Conservation (phyloP, 768 basidiomycete genomes). For the Paxillus ammoniavirescens region DNA sequence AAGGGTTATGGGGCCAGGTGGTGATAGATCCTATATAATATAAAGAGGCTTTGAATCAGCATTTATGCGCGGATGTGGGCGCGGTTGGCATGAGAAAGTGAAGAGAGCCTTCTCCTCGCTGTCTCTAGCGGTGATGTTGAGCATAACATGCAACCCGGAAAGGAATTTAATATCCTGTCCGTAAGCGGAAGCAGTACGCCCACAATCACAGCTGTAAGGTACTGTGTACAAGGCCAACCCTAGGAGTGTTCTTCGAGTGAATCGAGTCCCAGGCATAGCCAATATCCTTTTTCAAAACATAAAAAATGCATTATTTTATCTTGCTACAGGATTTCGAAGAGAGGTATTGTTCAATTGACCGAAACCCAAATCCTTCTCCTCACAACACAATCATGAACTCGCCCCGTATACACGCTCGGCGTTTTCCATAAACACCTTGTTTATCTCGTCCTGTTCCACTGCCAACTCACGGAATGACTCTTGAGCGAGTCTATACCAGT, state of each 20-base stretch:
- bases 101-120: not conserved
- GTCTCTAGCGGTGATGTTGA: not conserved
- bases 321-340: no score
- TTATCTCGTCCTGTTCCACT: conserved; percentile 72
- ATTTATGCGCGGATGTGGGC: no score
- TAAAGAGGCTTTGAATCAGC: no score
- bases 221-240: no score
- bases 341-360: not conserved
- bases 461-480: conserved; percentile 79
- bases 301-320: no score
- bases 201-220: no score
- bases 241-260: no score
- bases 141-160: not conserved
- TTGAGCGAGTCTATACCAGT: conserved; percentile 82
- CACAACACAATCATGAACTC: conserved; percentile 8
- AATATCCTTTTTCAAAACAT: no score
- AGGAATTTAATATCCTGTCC: not conserved
- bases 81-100: not conserved
- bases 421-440: conserved; percentile 67
- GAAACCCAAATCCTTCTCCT: not conserved
- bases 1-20: not conserved
- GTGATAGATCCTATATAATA: no score
- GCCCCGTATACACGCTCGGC: conserved; percentile 42
- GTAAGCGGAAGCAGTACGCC: no score
- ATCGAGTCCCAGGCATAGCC: no score